Evolutionary conservation across 352 stramenopile genomes (phyloP).

Genomic region (Pythium plurisporium): DNA sequence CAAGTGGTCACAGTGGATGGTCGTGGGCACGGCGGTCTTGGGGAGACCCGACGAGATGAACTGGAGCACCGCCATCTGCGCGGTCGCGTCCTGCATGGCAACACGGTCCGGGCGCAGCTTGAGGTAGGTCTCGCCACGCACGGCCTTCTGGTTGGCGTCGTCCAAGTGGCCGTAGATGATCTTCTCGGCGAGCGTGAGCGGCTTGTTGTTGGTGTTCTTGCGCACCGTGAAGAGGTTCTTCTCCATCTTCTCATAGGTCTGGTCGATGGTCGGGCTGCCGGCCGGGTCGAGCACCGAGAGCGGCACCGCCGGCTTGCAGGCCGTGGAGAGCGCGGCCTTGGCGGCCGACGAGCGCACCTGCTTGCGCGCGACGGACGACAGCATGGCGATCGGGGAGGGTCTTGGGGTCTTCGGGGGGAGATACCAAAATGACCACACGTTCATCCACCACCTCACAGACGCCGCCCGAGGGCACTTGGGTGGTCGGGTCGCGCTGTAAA

Average conservation of each 20-base stretch:
- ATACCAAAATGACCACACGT: constrained; percentile 79
- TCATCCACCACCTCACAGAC: constrained; percentile 18
- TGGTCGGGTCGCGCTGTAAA: constrained; percentile 18
- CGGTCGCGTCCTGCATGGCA: constrained; percentile 93
- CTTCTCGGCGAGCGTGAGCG: constrained; percentile 91
- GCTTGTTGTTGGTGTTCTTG: constrained; percentile 87
- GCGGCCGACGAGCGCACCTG: constrained; percentile 58
- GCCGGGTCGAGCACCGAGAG: constrained; percentile 88
- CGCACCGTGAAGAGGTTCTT: constrained; percentile 86
- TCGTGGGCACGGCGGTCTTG: constrained; percentile 90
- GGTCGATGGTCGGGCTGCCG: constrained; percentile 90
- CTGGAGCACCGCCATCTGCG: constrained; percentile 94
- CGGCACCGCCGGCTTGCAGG: constrained; percentile 67
- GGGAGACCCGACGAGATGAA: constrained; percentile 93
- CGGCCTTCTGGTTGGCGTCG: constrained; percentile 72
- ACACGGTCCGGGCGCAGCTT: constrained; percentile 92
- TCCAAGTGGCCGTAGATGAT: constrained; percentile 95
- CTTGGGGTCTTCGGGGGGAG: constrained; percentile 35
- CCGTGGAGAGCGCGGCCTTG: constrained; percentile 74
- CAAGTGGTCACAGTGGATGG: constrained; percentile 94
- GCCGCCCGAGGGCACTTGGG: neutral
- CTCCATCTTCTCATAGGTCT: constrained; percentile 92
- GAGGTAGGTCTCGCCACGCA: constrained; percentile 90
- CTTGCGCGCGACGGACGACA: constrained; percentile 57
- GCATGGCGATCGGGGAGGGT: constrained; percentile 45